Evolutionary conservation across 2,329 filamentous ascomycete species (phyloP), one percentile per base, ranked within the genome.

Genomic region (Helicocarpus griseus): DNA sequence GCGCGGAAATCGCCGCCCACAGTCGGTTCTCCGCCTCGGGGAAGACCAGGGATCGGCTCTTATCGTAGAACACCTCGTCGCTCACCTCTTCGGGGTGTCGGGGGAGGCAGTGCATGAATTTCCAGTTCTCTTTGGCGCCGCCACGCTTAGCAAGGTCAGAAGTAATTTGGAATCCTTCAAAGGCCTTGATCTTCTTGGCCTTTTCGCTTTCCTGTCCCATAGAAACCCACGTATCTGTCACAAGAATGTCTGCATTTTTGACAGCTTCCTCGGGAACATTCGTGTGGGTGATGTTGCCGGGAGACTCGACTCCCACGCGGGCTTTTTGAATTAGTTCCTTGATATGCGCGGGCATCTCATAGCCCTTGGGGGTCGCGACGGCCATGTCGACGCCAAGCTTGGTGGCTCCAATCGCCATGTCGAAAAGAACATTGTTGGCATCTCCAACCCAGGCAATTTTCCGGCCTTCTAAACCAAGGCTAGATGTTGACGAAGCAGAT

Each of bases 81-180:
- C 80, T 82, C 31, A 98, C 93, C 73, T 98, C 93, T 69, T 98
- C 91, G 0, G 81, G 80, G 65, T 98, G 90, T 56, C 93, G 81
- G 13, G 93, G 93, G 53, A 98, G 72, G 68, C 93, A 98, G 74
- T 98, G 93, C 93, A 98, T 96, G 68, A 98, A 98, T 70, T 88
- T 89, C 93, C 93, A 98, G 56, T 80, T 79, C 13, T 85, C 77
- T 68, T 93, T 95, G 39, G 93, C 93, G 19, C 89, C 90, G 40
- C 89, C 90, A 47, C 83, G 78, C 69, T 84, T 80, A 1, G 89
- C 91, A 59, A 98, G 75, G 40, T 93, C 87, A 45, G 83, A 80
- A 2, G 91, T 96, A 63, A 98, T 86, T 67, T 96, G 91, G 71
- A 90, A 98, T 13, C 91, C 90, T 28, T 79, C 78, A 67, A 98